Evolutionary conservation across 106 monocot species (phyloP), one percentile per base, ranked within the genome.

Genomic region (Cymbidium sinense): DNA sequence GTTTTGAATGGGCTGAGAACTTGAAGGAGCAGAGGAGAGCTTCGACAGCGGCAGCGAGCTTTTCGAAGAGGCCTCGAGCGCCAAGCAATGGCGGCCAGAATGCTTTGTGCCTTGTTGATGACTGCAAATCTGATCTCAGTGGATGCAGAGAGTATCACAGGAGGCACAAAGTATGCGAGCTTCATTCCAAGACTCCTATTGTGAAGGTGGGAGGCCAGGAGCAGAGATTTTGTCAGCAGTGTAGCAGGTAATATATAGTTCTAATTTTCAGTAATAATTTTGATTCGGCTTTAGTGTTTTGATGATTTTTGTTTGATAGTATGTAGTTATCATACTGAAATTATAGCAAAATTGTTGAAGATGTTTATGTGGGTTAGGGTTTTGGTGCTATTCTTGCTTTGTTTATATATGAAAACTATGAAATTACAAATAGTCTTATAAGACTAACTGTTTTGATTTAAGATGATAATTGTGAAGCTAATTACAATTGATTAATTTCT

Each of bases 171-270:
- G 81, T 81, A 43, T 81, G 81, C 58, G 81, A 81, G 67, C 34
- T 23, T 5, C 81, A 81, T 67, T 81, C 81, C 2, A 81, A 81
- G 34, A 75, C 81, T 21, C 75, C 81, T 4, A 29, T 75, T 9
- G 81, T 81, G 21, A 20, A 84, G 39, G 82, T 86, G 9, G 82
- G 82, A 4, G 86, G 89, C 20, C 81, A 84, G 73, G 84, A 89
- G 62, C 86, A 86, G 79, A 70, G 89, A 70, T 89, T 89, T 77
- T 89, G 89, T 75, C 89, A 89, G 61, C 89, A 89, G 51, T 89
- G 89, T 50, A 89, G 89, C 77, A 83, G 89, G 89, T 89, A 84
- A 75, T 52, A n/a, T n/a, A n/a, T n/a, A n/a, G n/a, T n/a, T n/a
- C n/a, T n/a, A n/a, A n/a, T n/a, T n/a, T n/a, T n/a, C n/a, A n/a